Evolutionary conservation across 2,329 filamentous ascomycete genomes (phyloP), one percentile per base, ranked within the genome.

Genomic region (Raffaelea ambrosiae): DNA sequence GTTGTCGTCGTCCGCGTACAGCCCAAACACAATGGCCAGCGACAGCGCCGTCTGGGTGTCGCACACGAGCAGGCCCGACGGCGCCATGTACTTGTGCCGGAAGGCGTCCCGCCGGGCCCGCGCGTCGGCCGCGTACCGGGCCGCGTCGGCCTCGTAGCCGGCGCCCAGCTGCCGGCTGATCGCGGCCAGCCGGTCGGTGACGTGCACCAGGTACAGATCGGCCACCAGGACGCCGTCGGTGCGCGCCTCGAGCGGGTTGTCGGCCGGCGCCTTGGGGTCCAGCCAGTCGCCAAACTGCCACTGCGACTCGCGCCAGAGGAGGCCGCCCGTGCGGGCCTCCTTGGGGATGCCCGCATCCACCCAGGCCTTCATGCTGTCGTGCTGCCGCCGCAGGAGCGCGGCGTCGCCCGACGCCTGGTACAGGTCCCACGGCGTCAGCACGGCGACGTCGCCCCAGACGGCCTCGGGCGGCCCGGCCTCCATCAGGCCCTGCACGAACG

Each of bases 231-330:
- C 18, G 13, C 14, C 35, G 18, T 38, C 35, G 8, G 35, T 38
- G 8, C 14, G 35, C 14, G 14, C 13, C 5, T 38, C 18, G 14
- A 7, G 5, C 13, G 35, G 35, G 7, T 38, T 5, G 35, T 38
- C 16, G 5, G 35, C 14, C 14, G 35, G 35, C 13, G 35, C 35
- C 13, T 38, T 38, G 35, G 35, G 35, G 35, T 38, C 35, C 14
- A 38, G 35, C 35, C 35, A 38, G 35, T 38, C 35, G 14, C 35
- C 35, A 16, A 10, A 19, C 18, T 38, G 35, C 13, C 13, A 38
- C 18, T 16, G 35, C 5, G 8, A 8, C 8, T 1, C 20, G 40
- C 62, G 57, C 66, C 66, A 69, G 1, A 68, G 60, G 5, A 59
- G 58, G 31, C 60, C 60, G 1, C 38, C 7, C 9, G 54, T 57